Evolutionary conservation across 148 eudicot genomes (phyloP), one percentile per base, ranked within the genome.

Genomic region (Dysphania ambrosioides): DNA sequence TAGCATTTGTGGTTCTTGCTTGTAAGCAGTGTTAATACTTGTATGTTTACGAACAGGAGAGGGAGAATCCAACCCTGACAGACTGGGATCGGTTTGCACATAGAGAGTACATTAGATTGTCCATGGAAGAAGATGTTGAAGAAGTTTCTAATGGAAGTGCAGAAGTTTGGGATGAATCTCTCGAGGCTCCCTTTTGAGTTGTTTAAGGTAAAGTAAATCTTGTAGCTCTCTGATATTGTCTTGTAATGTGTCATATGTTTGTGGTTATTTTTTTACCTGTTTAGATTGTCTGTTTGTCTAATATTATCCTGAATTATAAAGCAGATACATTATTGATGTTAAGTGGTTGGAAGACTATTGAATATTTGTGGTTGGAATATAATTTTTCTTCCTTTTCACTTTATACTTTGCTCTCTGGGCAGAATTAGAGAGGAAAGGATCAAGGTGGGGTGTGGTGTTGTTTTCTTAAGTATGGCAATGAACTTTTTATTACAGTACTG

Each of bases 81-180:
- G 98, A 93, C 53, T 93, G 98, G 98, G 98, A 93, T 78, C 97
- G 98, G 59, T 93, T 91, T 83, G 98, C 98, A 36, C 98, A 93
- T 76, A 83, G 98, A 76, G 98, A 93, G 82, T 93, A 93, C 77
- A 93, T 94, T 70, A 88, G 97, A 85, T 93, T 94, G 64, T 94
- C 98, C 13, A 94, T 94, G 98, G 98, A 94, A 85, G 98, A 94
- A 81, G 98, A 94, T 82, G 98, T 89, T 75, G 98, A 93, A 80
- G 98, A 93, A 82, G 97, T 91, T 76, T 91, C 98, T 24, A 93
- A 90, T 79, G 98, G 98, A 75, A 93, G 98, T 86, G 98, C 93
- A 36, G 97, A 93, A 86, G 93, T 89, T 42, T 93, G 98, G 98
- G 98, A 93, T 80, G 98, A 93, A 83, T 91, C 98, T 73, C 90